These are phyloP conservation scores for Yamadazyma epiphylla DNA, from an alignment of 1,139 yeast species.

Conservation along the genomic window DNA sequence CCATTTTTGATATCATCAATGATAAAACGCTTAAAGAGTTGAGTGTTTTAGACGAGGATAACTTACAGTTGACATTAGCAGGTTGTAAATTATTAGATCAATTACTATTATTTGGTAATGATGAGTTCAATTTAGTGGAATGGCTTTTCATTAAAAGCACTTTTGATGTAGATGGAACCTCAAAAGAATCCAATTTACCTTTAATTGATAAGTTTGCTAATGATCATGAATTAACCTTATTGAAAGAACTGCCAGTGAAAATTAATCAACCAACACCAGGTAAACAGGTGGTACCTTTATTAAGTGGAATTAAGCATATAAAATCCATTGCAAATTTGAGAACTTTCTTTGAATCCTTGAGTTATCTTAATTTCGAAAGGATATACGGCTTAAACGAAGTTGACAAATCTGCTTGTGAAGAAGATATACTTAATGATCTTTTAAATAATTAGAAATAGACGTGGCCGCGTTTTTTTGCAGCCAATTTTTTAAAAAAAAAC, in stretches of 20 bases:
- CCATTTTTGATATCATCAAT: constrained; percentile 44
- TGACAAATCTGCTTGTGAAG: constrained; percentile 47
- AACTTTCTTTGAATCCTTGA: constrained; percentile 66
- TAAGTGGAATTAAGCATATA: constrained; percentile 42
- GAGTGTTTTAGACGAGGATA: constrained; percentile 30
- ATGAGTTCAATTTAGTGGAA: constrained; percentile 76
- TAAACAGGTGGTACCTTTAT: constrained; percentile 37
- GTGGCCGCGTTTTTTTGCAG: no score
- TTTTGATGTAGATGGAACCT: constrained; percentile 34
- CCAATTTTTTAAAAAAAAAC: no score
- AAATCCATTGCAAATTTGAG: constrained; percentile 51
- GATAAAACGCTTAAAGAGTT: constrained; percentile 27
- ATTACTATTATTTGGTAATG: constrained; percentile 60
- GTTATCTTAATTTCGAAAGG: constrained; percentile 71
- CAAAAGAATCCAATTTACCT: constrained; percentile 43
- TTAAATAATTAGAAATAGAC: background rate
- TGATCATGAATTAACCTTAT: constrained; percentile 34
- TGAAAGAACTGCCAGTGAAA: constrained; percentile 31
- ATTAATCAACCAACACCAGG: constrained; percentile 14
- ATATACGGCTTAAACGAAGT: constrained; percentile 52
- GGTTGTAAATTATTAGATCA: constrained; percentile 80
- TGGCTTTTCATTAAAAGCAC: constrained; percentile 83
- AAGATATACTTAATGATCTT: constrained; percentile 53
- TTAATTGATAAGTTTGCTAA: constrained; percentile 48
- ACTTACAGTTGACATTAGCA: constrained; percentile 44